Evolutionary conservation across 2,329 filamentous ascomycete genomes (phyloP).

Genomic region (Trichoderma sp.): DNA sequence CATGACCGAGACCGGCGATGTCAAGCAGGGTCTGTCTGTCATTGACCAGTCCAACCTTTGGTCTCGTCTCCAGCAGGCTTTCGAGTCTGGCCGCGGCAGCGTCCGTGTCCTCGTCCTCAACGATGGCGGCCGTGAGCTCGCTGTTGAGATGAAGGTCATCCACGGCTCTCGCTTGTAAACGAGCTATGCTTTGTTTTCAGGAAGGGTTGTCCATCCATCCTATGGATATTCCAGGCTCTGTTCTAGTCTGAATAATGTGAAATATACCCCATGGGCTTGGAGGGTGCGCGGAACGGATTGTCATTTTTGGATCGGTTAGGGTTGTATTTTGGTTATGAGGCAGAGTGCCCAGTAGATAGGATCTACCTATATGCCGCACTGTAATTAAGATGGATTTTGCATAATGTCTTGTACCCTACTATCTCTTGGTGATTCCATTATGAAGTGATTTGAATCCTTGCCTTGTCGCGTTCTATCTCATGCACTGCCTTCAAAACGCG

Average conservation of each 20-base stretch:
- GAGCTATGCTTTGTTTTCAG: not conserved
- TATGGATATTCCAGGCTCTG: conserved; percentile 13
- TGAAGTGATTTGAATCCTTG: not conserved
- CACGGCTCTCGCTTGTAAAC: conserved; percentile 70
- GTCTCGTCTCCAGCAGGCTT: conserved; percentile 75
- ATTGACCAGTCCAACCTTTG: conserved; percentile 93
- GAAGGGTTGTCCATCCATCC: conserved; percentile 12
- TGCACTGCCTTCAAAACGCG: not conserved
- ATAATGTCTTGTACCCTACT: conserved; percentile 20
- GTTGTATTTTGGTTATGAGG: conserved; percentile 35
- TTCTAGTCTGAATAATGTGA: conserved; percentile 15
- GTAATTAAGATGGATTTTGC: conserved; percentile 34
- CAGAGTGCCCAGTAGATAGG: conserved; percentile 43
- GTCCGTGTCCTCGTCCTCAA: conserved; percentile 95
- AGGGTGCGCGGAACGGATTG: conserved; percentile 18
- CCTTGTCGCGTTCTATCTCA: not conserved
- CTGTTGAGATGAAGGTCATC: conserved; percentile 98
- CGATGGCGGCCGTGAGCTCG: conserved; percentile 89
- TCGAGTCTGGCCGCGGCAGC: conserved; percentile 87
- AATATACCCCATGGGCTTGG: conserved; percentile 12
- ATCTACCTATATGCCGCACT: conserved; percentile 42
- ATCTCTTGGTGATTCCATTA: not conserved
- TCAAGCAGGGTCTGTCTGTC: conserved; percentile 93
- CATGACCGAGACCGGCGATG: conserved; percentile 98
- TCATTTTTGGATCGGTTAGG: conserved; percentile 34